phyloP scores from a whole-genome alignment of 2,329 filamentous ascomycete genomes.

The Cladosporium austrohemisphaericum region DNA sequence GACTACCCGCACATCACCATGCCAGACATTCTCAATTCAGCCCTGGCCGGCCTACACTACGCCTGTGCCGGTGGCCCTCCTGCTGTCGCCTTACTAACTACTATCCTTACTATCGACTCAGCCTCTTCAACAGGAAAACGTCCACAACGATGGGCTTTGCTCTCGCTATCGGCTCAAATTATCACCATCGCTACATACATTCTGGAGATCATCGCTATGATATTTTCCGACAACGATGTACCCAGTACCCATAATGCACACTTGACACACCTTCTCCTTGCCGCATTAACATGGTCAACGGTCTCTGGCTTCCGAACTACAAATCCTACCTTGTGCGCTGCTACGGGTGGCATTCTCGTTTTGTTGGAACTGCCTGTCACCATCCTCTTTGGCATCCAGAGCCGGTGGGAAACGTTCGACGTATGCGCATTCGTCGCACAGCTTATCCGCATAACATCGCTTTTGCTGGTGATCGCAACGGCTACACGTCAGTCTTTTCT shows the following conservation, averaged over 20 bases:
- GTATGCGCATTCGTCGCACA: background rate
- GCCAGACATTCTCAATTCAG: background rate
- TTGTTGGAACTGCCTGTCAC: background rate
- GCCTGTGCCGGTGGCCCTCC: conserved; percentile 1
- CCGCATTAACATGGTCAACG: conserved; percentile 5
- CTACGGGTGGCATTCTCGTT: background rate
- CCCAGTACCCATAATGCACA: conserved; percentile 30
- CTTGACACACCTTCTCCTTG: conserved; percentile 29
- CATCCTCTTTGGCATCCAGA: background rate
- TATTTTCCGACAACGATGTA: conserved; percentile 36
- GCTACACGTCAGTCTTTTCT: no score
- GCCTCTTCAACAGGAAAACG: background rate
- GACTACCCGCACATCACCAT: background rate
- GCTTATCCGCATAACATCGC: background rate
- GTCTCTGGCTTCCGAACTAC: background rate
- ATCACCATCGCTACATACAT: conserved; percentile 2
- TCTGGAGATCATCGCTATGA: conserved; percentile 27
- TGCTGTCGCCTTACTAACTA: background rate
- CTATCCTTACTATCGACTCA: background rate
- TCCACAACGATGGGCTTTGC: background rate
- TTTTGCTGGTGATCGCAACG: background rate
- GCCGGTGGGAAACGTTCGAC: background rate
- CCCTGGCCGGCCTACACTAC: conserved; percentile 6
- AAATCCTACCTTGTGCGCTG: background rate
- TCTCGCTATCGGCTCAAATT: background rate